Evolutionary conservation across 306 rosid species (phyloP).

Genomic region (Quercus dentata): DNA sequence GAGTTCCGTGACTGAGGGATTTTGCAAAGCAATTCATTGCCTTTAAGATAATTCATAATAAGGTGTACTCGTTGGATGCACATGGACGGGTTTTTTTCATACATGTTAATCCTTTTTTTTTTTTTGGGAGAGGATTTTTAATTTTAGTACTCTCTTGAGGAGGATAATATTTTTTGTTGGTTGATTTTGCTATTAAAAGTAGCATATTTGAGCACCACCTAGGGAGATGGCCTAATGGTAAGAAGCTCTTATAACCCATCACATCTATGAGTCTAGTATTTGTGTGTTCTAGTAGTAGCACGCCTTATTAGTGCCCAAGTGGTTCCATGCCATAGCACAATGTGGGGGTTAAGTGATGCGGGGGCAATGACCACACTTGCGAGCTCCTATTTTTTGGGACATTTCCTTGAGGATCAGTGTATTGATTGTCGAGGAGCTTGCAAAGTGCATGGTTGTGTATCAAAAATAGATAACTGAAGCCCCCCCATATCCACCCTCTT

Average conservation of each 20-base stretch:
- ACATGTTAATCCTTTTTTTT: neutral
- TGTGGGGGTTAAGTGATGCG: no score
- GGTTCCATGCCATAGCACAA: no score
- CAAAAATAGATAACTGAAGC: no score
- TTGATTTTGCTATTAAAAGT: neutral
- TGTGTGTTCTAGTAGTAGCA: no score
- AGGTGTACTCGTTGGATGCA: constrained; percentile 10
- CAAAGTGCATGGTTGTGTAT: neutral
- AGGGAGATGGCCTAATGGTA: no score
- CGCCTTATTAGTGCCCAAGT: neutral
- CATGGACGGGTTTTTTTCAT: constrained; percentile 8
- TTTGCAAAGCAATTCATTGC: neutral
- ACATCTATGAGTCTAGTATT: no score
- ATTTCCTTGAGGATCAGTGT: no score
- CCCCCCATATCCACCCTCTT: neutral
- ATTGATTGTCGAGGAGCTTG: neutral
- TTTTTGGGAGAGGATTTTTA: constrained; percentile 4
- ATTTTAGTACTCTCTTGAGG: neutral
- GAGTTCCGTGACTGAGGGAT: constrained; percentile 56
- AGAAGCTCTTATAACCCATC: no score
- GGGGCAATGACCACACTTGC: no score
- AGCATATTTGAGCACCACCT: neutral
- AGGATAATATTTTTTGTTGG: neutral
- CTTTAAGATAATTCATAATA: constrained; percentile 2
- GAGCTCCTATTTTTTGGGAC: no score